A percentile compares a stretch with the other conserved stretches of the same genome.
These are phyloP conservation scores for Leptomonas seymouri DNA, from an alignment of 208 protist genomes.

Conservation along the genomic window DNA sequence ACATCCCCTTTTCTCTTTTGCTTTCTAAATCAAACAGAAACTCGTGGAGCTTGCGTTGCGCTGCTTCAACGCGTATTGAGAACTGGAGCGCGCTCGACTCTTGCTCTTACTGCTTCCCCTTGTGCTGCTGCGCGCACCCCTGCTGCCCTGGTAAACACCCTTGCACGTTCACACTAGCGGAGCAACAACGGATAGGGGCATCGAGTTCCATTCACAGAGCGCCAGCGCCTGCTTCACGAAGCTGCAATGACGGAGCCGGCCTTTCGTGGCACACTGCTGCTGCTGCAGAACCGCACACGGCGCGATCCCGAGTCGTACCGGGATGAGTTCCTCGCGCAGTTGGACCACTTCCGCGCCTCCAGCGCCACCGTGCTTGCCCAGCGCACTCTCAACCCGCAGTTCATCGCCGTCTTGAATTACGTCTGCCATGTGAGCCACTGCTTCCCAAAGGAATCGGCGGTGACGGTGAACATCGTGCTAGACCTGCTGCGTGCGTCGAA, in stretches of 20 bases:
- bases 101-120: not conserved
- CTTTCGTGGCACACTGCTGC: slow-evolving; percentile 91
- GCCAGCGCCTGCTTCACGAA: not conserved
- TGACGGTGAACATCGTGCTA: slow-evolving; percentile 84
- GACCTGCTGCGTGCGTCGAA: slow-evolving; percentile 87
- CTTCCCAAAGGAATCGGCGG: slow-evolving; percentile 87
- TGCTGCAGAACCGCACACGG: slow-evolving; percentile 96
- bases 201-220: not conserved
- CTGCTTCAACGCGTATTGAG: too few relatives aligned
- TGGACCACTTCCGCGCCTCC: slow-evolving; percentile 94
- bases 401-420: slow-evolving; percentile 83
- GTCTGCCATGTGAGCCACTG: slow-evolving; percentile 89
- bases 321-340: slow-evolving; percentile 96
- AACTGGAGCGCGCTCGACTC: not conserved
- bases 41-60: too few relatives aligned
- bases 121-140: not conserved
- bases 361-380: slow-evolving; percentile 92
- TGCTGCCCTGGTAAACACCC: too few relatives aligned
- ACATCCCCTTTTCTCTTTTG: not conserved
- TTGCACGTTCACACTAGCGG: not conserved
- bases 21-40: not conserved
- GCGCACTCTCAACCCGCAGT: slow-evolving; percentile 83
- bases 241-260: slow-evolving; percentile 62
- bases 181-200: not conserved
- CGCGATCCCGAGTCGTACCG: slow-evolving; percentile 95